Evolutionary conservation across 768 basidiomycete genomes (phyloP).

Genomic region (Tylopilus intermedius): DNA sequence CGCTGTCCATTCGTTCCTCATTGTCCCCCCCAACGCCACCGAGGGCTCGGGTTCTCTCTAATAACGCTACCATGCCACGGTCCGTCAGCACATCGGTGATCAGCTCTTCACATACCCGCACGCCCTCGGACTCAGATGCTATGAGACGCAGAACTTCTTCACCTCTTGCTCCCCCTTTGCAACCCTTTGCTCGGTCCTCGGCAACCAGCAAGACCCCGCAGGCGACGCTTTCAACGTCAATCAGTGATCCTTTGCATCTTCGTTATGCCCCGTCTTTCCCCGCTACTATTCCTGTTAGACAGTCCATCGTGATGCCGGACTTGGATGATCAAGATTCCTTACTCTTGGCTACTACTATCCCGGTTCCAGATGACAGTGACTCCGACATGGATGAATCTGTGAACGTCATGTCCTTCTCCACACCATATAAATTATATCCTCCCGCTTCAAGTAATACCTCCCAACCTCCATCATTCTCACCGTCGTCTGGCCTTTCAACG

Average conservation of each 20-base stretch:
- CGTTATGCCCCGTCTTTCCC: constrained; percentile 10
- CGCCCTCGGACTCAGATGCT: constrained; percentile 40
- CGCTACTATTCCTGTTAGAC: constrained; percentile 35
- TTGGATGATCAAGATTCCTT: constrained; percentile 54
- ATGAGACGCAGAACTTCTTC: constrained; percentile 46
- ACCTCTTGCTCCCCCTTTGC: constrained; percentile 34
- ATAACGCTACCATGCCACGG: constrained; percentile 35
- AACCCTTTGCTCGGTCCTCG: constrained; percentile 31
- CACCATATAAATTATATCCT: constrained; percentile 52
- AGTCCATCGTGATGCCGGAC: constrained; percentile 42
- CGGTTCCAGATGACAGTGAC: constrained; percentile 72
- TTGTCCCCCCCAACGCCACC: constrained; percentile 44
- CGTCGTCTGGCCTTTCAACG: constrained; percentile 47
- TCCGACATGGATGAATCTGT: constrained; percentile 55
- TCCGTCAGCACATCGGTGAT: constrained; percentile 37
- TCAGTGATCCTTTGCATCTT: constrained; percentile 22
- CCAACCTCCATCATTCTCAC: constrained; percentile 48
- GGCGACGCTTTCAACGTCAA: constrained; percentile 34
- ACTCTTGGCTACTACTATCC: constrained; percentile 65
- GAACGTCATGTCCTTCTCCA: constrained; percentile 69
- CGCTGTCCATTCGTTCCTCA: constrained; percentile 45
- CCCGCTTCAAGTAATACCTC: constrained; percentile 36
- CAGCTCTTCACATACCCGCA: constrained; percentile 38
- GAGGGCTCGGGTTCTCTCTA: constrained; percentile 39
- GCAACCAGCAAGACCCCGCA: constrained; percentile 38